phyloP scores from a whole-genome alignment of 1,284 basidiomycete genomes.

The Puccinia brachypodii region DNA sequence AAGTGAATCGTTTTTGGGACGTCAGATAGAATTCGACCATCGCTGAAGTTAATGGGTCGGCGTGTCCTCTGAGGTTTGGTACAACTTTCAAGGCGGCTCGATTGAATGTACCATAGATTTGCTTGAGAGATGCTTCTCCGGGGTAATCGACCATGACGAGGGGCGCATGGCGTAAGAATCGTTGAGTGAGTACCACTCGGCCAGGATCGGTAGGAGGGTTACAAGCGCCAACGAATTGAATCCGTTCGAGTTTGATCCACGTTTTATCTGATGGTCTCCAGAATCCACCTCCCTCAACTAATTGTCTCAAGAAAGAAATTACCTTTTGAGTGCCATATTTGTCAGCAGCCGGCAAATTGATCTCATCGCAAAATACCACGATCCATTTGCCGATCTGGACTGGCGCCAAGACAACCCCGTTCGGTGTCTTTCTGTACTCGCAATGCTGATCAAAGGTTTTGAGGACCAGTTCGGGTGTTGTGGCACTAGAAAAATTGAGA shows the following conservation, averaged over 20 bases:
- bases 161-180: conserved; percentile 96
- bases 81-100: conserved; percentile 93
- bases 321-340: conserved; percentile 99
- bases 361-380: conserved; percentile 99
- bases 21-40: conserved; percentile 96
- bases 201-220: conserved; percentile 99
- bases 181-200: conserved; percentile 93
- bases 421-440: conserved; percentile 97
- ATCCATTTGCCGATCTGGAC: conserved; percentile 95
- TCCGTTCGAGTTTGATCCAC: conserved; percentile 96
- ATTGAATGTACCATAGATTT: conserved; percentile 99
- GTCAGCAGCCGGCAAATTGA: conserved; percentile 94
- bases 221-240: conserved; percentile 99
- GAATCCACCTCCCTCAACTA: conserved; percentile 92
- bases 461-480: conserved; percentile 93
- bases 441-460: conserved; percentile 99
- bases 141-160: conserved; percentile 99
- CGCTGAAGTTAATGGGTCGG: conserved; percentile 91
- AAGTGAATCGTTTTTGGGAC: conserved; percentile 91
- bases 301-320: conserved; percentile 95
- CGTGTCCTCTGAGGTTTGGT: conserved; percentile 86
- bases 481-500: conserved; percentile 98
- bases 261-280: conserved; percentile 93
- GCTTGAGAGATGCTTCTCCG: conserved; percentile 92
- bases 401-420: conserved; percentile 90